Evolutionary conservation across 805 yeast genomes (phyloP), one percentile per base, ranked within the genome.

Genomic region (Wickerhamomyces mucosus): DNA sequence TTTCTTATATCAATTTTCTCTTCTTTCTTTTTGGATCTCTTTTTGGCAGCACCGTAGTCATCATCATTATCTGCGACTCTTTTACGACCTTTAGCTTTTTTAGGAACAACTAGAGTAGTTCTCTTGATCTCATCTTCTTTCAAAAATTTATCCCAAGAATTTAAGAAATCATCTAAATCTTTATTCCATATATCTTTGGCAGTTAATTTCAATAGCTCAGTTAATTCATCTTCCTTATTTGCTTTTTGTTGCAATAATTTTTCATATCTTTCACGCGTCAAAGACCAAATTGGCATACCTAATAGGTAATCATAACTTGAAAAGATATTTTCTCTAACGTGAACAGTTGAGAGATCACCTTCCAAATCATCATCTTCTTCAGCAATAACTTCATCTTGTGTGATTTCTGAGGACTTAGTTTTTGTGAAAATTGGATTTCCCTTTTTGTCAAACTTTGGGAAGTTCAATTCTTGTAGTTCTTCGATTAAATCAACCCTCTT

Each of bases 201-300:
- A 10, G 81, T 63, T 48, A 74, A 64, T 33, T 69, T 67, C 43
- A 86, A 67, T 43, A 92, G 63, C 1, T 49, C 52, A 27, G 73
- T 78, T 45, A 89, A 66, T 50, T 83, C 94, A 10, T 55, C 62
- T 51, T 85, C 89, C 47, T 77, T 79, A 17, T 63, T 78, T 35
- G 75, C 83, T 38, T 74, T 69, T 51, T 88, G 94, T 33, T 67
- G 67, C 46, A 86, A 61, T 42, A 92, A 62, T 43, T 72, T 77
- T 47, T 84, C 88, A 51, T 88, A 92, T 45, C 92, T 72, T 58
- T 92, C 98, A 36, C 67, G 69, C 1, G 98, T 89, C 50, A 92
- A 71, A 23, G 96, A 80, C 92, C 96, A 85, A 41, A 92, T 77
- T 21, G 86, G 73, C 95, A 92, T 82, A 33, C 92, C 94, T 32